These are phyloP conservation scores for Lithohypha guttulata DNA, from an alignment of 2,329 filamentous ascomycete species.

Conservation along the genomic window DNA sequence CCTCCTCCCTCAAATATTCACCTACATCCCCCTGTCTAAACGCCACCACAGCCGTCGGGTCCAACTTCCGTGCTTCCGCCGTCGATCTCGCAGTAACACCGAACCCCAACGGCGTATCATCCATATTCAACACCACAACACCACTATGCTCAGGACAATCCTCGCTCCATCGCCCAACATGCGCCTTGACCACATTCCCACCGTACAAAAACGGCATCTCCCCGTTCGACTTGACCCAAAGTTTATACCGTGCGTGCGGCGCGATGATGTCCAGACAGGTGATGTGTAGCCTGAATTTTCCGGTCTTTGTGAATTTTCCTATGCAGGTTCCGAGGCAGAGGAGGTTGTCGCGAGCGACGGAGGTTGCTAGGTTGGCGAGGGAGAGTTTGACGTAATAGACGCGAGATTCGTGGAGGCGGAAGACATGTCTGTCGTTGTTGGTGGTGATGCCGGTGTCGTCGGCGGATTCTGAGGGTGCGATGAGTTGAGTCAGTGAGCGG, in stretches of 20 bases:
- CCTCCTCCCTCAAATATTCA: conserved; percentile 81
- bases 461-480: conserved; percentile 56
- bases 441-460: conserved; percentile 49
- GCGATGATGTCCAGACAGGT: conserved; percentile 84
- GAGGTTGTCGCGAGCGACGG: conserved; percentile 68
- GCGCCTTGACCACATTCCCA: conserved; percentile 73
- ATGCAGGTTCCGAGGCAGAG: conserved; percentile 83
- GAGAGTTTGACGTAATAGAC: conserved; percentile 89
- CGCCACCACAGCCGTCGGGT: conserved; percentile 79
- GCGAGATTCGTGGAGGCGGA: conserved; percentile 68
- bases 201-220: conserved; percentile 98
- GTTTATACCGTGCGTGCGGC: conserved; percentile 86
- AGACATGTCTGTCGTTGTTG: conserved; percentile 68
- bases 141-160: conserved; percentile 91
- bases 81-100: conserved; percentile 83
- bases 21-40: conserved; percentile 92
- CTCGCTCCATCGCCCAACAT: conserved; percentile 74
- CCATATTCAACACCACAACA: conserved; percentile 81
- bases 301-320: conserved; percentile 92
- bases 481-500: conserved; percentile 72
- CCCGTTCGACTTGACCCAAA: conserved; percentile 93
- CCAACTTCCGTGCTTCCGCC: conserved; percentile 68
- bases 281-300: conserved; percentile 90
- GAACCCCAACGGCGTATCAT: conserved; percentile 81
- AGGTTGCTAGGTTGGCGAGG: conserved; percentile 82